Percentiles rank a stretch among this genome's conserved stretches.
phyloP scores from a whole-genome alignment of 768 basidiomycete species.

The Mycena indigotica region DNA sequence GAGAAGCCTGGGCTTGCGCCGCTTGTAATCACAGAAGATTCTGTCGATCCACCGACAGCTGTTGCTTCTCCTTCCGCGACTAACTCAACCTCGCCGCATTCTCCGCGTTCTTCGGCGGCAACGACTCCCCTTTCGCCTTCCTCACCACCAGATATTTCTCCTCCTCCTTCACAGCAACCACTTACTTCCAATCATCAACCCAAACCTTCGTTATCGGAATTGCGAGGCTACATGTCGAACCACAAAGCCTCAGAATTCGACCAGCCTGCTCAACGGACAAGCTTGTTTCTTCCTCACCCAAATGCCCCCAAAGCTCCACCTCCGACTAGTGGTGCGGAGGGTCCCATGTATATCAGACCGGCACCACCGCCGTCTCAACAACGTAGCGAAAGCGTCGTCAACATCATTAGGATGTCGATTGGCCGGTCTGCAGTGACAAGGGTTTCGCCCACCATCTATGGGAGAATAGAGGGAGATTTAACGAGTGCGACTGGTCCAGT shows the following conservation, averaged over 20 bases:
- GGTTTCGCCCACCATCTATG: slow-evolving; percentile 46
- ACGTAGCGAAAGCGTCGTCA: slow-evolving; percentile 16
- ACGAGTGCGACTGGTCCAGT: slow-evolving; percentile 45
- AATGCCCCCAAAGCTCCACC: slow-evolving; percentile 51
- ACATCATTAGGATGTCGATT: slow-evolving; percentile 20
- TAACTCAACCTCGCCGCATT: slow-evolving; percentile 9
- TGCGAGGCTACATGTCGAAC: slow-evolving; percentile 20
- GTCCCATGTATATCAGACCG: slow-evolving; percentile 17
- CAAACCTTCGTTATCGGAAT: slow-evolving; percentile 26
- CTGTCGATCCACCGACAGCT: slow-evolving; percentile 2
- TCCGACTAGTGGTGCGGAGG: slow-evolving; percentile 10
- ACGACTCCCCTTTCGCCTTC: slow-evolving; percentile 8
- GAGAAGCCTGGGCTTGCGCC: slow-evolving; percentile 10
- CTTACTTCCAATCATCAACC: slow-evolving; percentile 26
- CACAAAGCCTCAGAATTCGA: slow-evolving; percentile 13
- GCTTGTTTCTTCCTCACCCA: slow-evolving; percentile 56
- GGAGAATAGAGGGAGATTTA: slow-evolving; percentile 44
- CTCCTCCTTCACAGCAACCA: slow-evolving; percentile 22
- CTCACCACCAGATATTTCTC: slow-evolving; percentile 19
- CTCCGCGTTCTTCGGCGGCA: slow-evolving; percentile 23
- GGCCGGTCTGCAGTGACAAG: slow-evolving; percentile 19
- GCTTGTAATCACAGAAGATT: slow-evolving; percentile 11
- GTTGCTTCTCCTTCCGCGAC: slow-evolving; percentile 19
- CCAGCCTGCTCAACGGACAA: slow-evolving; percentile 32
- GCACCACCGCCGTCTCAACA: slow-evolving; percentile 18